Evolutionary conservation across 73 alveolate genomes (phyloP), one percentile per base, ranked within the genome.

Genomic region (Stentor roeselii): DNA sequence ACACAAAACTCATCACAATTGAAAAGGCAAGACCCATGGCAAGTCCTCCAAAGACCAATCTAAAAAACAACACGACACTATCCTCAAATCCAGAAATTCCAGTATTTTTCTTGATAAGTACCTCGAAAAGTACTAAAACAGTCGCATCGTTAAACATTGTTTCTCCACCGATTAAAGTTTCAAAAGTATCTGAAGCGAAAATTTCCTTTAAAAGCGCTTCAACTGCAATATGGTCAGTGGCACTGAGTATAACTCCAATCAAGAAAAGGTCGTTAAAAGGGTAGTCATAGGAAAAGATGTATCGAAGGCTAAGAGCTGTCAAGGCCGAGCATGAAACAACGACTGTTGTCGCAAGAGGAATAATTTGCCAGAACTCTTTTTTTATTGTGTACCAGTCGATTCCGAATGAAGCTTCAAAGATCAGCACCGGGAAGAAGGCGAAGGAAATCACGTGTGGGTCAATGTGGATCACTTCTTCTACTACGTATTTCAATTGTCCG

Each of bases 221-320:
- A 3, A 86, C 92, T 0, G 92, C 92, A 21, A 86, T 86, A 82
- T 86, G 92, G 38, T 86, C 92, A 32, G 92, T 86, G n/a, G 92
- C 92, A 2, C 85, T 80, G 14, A 86, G 42, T 36, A 86, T 37
- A 60, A 83, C 88, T 39, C 92, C 92, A 50, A 86, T 42, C 83
- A 86, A 27, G n/a, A 82, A 86, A 3, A 86, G 59, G 15, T 86
- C 88, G 36, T 39, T 59, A 42, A 80, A 86, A 3, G 84, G 38
- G 42, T 76, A 86, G 36, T 86, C 88, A 39, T 86, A 86, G 14
- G 83, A 78, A 15, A 86, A 31, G 50, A 86, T 75, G 60, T 36
- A 86, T 15, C 74, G 34, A 67, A 86, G 61, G 0, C 75, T 80
- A 3, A 78, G 67, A 2, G 88, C 92, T 3, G 78, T 59, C 15